These are phyloP conservation scores for Tolypocladium endophyticum DNA, from an alignment of 2,329 filamentous ascomycete species.

Conservation along the genomic window DNA sequence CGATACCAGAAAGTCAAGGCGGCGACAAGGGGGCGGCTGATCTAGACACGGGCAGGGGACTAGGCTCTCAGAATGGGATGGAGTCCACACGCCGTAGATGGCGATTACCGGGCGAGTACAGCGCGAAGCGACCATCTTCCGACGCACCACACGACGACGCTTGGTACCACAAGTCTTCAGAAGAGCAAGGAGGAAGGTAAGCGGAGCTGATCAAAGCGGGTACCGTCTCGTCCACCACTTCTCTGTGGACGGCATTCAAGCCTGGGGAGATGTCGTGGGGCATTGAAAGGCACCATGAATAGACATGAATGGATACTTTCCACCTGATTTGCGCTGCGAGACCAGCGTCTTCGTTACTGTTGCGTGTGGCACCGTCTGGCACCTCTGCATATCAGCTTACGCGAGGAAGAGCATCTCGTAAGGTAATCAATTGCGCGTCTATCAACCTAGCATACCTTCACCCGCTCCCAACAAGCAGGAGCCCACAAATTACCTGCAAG, in stretches of 20 bases:
- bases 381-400: background rate
- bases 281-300: background rate
- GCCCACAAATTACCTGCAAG: background rate
- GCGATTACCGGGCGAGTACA: background rate
- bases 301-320: background rate
- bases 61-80: background rate
- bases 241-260: background rate
- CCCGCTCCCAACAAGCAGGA: background rate
- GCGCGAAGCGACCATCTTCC: background rate
- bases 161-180: background rate
- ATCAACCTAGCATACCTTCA: conserved; percentile 3
- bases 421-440: conserved; percentile 6
- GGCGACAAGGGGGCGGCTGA: background rate
- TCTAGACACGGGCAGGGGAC: background rate
- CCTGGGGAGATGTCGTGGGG: background rate
- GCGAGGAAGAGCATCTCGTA: background rate
- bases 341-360: no score
- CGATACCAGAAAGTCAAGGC: background rate
- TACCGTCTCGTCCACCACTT: background rate
- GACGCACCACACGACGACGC: background rate
- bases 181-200: background rate
- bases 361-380: background rate
- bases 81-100: background rate
- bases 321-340: background rate
- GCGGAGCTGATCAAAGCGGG: background rate